Percentiles rank a stretch among this genome's conserved stretches.
Conservation (phyloP, 108 stramenopile species). For the Cyclotella choctawhatcheeana region DNA sequence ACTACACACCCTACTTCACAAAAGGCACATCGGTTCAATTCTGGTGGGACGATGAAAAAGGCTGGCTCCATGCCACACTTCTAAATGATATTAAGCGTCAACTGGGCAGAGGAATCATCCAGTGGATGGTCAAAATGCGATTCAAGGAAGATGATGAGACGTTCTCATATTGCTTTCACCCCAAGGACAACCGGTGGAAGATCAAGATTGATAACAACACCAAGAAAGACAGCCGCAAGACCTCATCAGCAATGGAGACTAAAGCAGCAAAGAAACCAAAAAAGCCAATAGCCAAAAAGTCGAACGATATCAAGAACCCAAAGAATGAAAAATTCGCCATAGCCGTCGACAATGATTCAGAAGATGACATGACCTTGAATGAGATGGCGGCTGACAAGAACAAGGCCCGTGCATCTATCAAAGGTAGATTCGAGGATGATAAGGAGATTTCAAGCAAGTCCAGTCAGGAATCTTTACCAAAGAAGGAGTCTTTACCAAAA, state of each 20-base stretch:
- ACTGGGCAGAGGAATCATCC: background rate
- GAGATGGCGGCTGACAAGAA: background rate
- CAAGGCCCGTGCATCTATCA: background rate
- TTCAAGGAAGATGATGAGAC: background rate
- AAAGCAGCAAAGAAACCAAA: background rate
- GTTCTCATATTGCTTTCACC: background rate
- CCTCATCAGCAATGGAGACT: background rate
- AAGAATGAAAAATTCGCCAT: background rate
- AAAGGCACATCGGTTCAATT: slow-evolving; percentile 1
- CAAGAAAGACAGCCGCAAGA: background rate
- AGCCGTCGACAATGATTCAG: background rate
- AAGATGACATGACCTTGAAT: background rate
- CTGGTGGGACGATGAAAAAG: slow-evolving; percentile 4
- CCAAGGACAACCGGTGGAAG: slow-evolving; percentile 10
- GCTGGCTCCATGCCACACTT: slow-evolving; percentile 13
- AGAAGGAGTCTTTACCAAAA: background rate
- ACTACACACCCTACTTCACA: slow-evolving; percentile 11
- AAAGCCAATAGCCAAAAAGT: background rate
- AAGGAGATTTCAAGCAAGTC: background rate
- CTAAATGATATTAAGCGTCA: background rate
- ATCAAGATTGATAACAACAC: background rate
- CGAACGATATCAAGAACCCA: too few species aligned
- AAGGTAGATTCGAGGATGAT: background rate
- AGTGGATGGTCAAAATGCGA: slow-evolving; percentile 4
- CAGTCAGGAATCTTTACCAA: slow-evolving; percentile 4